Percentiles rank a stretch among this genome's conserved stretches.
phyloP scores from a whole-genome alignment of 2,329 filamentous ascomycete genomes.

The Achaetomium macrosporum region DNA sequence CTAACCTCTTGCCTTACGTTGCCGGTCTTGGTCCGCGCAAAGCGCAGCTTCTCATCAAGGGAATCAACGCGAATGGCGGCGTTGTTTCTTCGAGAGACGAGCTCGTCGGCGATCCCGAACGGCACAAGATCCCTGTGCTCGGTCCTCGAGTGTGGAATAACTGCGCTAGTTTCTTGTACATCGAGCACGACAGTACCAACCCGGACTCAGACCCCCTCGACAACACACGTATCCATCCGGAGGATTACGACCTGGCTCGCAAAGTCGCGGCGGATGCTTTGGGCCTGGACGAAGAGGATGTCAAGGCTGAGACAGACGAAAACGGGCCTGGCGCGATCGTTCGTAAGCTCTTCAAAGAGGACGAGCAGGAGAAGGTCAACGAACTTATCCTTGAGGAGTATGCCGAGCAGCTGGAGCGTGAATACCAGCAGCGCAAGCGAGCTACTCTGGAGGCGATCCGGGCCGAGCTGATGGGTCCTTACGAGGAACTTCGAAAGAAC shows the following conservation, averaged over 20 bases:
- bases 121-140: constrained; percentile 70
- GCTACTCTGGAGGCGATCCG: constrained; percentile 95
- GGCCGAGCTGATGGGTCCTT: constrained; percentile 84
- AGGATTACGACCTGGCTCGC: constrained; percentile 95
- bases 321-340: constrained; percentile 87
- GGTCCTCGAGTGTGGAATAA: constrained; percentile 93
- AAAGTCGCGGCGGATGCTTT: constrained; percentile 98
- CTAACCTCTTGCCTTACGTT: constrained; percentile 84
- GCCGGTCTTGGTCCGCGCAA: constrained; percentile 90
- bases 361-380: constrained; percentile 90
- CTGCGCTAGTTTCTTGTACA: constrained; percentile 89
- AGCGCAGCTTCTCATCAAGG: constrained; percentile 76
- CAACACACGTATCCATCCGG: constrained; percentile 93
- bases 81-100: constrained; percentile 78
- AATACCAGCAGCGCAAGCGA: constrained; percentile 90
- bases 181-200: constrained; percentile 79
- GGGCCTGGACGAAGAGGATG: constrained; percentile 94
- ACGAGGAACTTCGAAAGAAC: constrained; percentile 84
- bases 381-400: constrained; percentile 96
- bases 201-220: constrained; percentile 85
- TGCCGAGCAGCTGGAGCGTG: constrained; percentile 86
- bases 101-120: constrained; percentile 80
- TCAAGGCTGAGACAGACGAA: constrained; percentile 89
- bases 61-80: constrained; percentile 86
- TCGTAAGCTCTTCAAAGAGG: constrained; percentile 88